Evolutionary conservation across 352 stramenopile species (phyloP).

Genomic region (Pythium biforme): DNA sequence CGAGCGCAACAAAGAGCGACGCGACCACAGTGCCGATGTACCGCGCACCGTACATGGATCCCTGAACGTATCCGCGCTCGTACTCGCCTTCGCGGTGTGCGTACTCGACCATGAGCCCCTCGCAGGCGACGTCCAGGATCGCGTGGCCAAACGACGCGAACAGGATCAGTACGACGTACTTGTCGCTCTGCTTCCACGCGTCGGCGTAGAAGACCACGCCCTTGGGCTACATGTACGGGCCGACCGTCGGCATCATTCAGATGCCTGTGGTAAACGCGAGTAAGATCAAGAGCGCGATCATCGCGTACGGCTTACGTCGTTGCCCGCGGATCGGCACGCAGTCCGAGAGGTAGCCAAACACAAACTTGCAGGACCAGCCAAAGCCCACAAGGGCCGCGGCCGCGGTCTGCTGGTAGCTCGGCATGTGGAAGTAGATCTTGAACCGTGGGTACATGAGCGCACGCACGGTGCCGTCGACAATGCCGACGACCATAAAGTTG

Average conservation of each 20-base stretch:
- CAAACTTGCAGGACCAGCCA: constrained; percentile 16
- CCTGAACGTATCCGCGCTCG: constrained; percentile 14
- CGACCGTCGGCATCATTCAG: not conserved
- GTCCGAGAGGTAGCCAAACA: constrained; percentile 21
- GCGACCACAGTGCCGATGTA: constrained; percentile 11
- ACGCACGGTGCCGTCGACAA: constrained; percentile 21
- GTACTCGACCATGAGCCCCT: constrained; percentile 28
- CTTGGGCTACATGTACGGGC: not conserved
- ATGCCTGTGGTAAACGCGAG: constrained; percentile 1
- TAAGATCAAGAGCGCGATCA: constrained; percentile 11
- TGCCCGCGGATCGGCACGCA: constrained; percentile 19
- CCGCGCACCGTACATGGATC: not conserved
- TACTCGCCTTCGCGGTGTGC: constrained; percentile 23
- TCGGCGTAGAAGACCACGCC: not conserved
- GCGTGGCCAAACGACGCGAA: constrained; percentile 14
- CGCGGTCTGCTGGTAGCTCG: constrained; percentile 1
- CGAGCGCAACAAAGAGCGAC: not conserved
- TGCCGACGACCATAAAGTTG: constrained; percentile 26
- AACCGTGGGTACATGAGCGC: constrained; percentile 28
- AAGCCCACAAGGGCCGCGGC: constrained; percentile 2
- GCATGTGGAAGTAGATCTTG: constrained; percentile 24
- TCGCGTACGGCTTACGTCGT: constrained; percentile 26
- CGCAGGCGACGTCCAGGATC: constrained; percentile 10
- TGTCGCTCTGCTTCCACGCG: not conserved
- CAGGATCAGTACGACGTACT: constrained; percentile 9